Evolutionary conservation across 805 yeast species (phyloP).

Genomic region (Limtongia smithiae): DNA sequence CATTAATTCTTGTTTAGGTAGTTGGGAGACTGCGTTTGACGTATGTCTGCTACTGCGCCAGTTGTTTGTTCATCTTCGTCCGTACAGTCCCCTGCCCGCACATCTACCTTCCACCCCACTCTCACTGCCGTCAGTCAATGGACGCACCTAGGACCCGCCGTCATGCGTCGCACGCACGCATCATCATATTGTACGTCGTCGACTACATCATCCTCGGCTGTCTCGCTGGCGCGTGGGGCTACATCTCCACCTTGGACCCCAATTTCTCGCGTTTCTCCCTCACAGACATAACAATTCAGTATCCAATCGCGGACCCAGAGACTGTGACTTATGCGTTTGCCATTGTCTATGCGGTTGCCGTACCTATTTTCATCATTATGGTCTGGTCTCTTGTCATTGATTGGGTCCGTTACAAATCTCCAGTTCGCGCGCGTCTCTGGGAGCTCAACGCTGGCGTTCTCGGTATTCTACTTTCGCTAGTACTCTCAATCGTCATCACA

Average conservation of each 20-base stretch:
- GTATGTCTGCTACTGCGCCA: too few species aligned
- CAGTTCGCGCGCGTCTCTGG: conserved; percentile 36
- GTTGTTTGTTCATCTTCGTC: too few species aligned
- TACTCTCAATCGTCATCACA: conserved; percentile 60
- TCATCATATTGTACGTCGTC: conserved; percentile 23
- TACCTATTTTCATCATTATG: conserved; percentile 35
- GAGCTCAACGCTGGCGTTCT: conserved; percentile 60
- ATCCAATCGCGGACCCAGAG: conserved; percentile 75
- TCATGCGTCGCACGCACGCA: conserved; percentile 11
- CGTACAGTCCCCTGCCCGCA: too few species aligned
- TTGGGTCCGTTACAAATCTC: conserved; percentile 6
- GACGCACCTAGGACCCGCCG: conserved; percentile 21
- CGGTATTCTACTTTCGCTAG: conserved; percentile 61
- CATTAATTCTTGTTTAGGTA: too few species aligned
- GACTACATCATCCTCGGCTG: conserved; percentile 22
- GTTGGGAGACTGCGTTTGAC: too few species aligned
- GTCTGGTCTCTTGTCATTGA: conserved; percentile 21
- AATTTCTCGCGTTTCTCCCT: conserved; percentile 48
- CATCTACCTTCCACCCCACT: too few species aligned
- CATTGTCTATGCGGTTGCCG: conserved; percentile 38
- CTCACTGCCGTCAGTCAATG: too few species aligned
- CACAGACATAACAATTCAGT: conserved; percentile 71
- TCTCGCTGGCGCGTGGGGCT: conserved; percentile 16
- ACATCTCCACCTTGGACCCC: conserved; percentile 16
- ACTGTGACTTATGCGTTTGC: conserved; percentile 59